Evolutionary conservation across 169 alveolate genomes (phyloP).

Genomic region (Plasmodium adleri): DNA sequence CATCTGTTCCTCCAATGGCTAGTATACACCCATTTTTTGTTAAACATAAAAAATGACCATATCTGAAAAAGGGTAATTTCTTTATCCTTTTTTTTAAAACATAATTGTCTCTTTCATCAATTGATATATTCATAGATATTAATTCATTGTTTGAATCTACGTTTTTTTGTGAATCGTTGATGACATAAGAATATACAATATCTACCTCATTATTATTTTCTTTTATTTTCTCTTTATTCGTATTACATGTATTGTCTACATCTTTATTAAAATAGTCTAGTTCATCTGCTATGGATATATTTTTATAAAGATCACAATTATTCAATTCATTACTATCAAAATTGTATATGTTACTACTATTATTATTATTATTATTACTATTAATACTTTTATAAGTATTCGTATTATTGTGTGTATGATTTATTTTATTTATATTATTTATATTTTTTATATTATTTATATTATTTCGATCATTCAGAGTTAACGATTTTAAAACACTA

Average conservation of each 20-base stretch:
- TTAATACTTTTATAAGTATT: too few species aligned
- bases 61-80: constrained; percentile 64
- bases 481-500: too few species aligned
- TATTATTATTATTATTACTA: too few species aligned
- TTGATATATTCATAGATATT: constrained; percentile 30
- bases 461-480: neutral
- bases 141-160: constrained; percentile 56
- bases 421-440: constrained; percentile 17
- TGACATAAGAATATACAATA: constrained; percentile 51
- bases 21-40: constrained; percentile 63
- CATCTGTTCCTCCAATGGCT: constrained; percentile 74
- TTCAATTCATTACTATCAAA: too few species aligned
- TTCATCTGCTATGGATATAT: too few species aligned
- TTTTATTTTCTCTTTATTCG: constrained; percentile 9
- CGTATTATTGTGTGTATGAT: neutral
- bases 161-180: constrained; percentile 41
- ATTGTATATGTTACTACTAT: too few species aligned
- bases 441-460: constrained; percentile 9
- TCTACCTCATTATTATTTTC: constrained; percentile 12
- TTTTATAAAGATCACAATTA: too few species aligned
- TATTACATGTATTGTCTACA: constrained; percentile 12
- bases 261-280: neutral
- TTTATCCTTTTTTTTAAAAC: constrained; percentile 37
- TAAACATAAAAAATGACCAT: constrained; percentile 72
- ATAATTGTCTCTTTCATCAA: constrained; percentile 37